Percentiles rank a stretch among this genome's conserved stretches.
Evolutionary conservation across 257 asterid genomes (phyloP).

Genomic region (Plantago elongata): DNA sequence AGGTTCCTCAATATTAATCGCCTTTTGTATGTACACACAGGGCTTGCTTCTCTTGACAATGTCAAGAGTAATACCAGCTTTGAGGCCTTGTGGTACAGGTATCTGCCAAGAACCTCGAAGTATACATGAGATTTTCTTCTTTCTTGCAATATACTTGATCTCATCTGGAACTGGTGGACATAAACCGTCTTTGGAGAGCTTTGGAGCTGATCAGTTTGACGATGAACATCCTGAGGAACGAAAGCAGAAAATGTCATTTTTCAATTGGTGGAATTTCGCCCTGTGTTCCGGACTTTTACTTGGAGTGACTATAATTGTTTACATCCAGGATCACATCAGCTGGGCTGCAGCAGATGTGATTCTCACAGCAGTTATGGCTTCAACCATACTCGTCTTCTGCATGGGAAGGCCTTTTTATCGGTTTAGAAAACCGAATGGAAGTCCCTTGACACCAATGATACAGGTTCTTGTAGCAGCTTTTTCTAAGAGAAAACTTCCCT

Average conservation of each 20-base stretch:
- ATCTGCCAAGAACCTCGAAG: conserved; percentile 30
- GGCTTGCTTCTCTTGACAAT: conserved; percentile 70
- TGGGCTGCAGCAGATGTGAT: conserved; percentile 71
- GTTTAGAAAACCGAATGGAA: conserved; percentile 50
- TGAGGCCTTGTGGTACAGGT: conserved; percentile 42
- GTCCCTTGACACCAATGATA: conserved; percentile 67
- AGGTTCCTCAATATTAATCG: background rate
- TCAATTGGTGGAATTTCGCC: conserved; percentile 91
- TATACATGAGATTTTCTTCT: conserved; percentile 57
- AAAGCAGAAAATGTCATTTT: conserved; percentile 64
- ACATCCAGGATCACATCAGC: conserved; percentile 59
- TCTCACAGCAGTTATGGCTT: conserved; percentile 56
- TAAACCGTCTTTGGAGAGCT: conserved; percentile 87
- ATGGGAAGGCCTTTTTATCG: conserved; percentile 63
- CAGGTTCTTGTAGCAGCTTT: conserved; percentile 68
- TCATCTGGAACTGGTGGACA: conserved; percentile 89
- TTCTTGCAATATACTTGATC: conserved; percentile 67
- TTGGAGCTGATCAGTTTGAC: conserved; percentile 95
- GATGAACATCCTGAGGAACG: conserved; percentile 70
- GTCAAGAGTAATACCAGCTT: conserved; percentile 53
- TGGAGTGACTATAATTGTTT: conserved; percentile 64
- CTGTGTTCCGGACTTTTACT: conserved; percentile 63
- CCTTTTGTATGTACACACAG: conserved; percentile 28
- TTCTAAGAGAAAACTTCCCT: conserved; percentile 44
- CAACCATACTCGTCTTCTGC: conserved; percentile 34